These are phyloP conservation scores for Trichoderma brevicompactum DNA, from an alignment of 2,329 filamentous ascomycete species.

Conservation along the genomic window DNA sequence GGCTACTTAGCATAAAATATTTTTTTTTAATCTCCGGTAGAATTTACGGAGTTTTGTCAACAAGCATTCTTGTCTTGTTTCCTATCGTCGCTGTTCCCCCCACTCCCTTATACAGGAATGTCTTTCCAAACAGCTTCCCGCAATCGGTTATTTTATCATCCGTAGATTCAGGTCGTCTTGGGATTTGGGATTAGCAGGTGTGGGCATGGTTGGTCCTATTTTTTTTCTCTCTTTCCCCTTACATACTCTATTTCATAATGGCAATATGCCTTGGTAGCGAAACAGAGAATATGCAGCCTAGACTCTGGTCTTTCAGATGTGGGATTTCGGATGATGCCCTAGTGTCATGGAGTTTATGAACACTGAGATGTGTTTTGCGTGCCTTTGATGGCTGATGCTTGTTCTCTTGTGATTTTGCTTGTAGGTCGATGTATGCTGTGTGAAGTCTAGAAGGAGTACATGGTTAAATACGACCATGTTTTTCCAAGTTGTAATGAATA, in stretches of 20 bases:
- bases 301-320: background rate
- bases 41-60: slow-evolving; percentile 15
- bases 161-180: slow-evolving; percentile 22
- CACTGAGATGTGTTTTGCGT: background rate
- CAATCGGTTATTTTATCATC: slow-evolving; percentile 17
- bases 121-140: background rate
- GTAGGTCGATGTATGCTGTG: no score
- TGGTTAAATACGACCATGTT: no score
- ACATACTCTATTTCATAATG: background rate
- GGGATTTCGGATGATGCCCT: background rate
- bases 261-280: background rate
- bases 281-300: slow-evolving; percentile 5
- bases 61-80: background rate
- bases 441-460: no score
- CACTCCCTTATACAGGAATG: slow-evolving; percentile 8
- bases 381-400: background rate
- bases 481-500: no score
- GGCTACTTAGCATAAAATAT: slow-evolving; percentile 81
- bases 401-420: background rate
- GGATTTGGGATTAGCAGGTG: slow-evolving; percentile 19
- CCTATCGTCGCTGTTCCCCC: background rate
- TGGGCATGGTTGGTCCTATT: slow-evolving; percentile 10
- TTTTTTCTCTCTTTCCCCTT: background rate
- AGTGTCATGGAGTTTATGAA: no score
- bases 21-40: slow-evolving; percentile 1